Base-by-base conservation (phyloP, 2,329 filamentous ascomycete genomes). In the Hyphodiscus sp. region DNA sequence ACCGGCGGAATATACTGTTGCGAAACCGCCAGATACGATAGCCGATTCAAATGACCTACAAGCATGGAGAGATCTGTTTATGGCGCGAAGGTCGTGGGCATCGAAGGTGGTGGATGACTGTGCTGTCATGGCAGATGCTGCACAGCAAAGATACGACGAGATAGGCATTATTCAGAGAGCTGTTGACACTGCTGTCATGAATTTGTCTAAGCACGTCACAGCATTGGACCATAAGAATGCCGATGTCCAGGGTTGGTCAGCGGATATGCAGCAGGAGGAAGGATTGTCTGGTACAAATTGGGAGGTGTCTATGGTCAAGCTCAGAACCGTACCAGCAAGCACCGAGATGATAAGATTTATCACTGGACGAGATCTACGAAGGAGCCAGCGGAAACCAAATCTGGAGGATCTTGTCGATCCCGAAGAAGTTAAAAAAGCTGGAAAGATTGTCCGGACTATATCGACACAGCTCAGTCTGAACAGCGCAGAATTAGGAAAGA, bases 51-150 rank as follows among this genome's bases (percentile, higher is more conserved):
- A 86, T 56, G 86, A 91, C 58, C 76, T 96, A 52, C 78, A 85
- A 64, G 86, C 91, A 81, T 99, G 94, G 92, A 88, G 90, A 68
- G 82, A 85, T 45, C 76, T 97, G 20, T 96, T 94, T 75, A 86
- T 85, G 69, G 80, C 85, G 54, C 85, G 94, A 55, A 83, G 86
- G 63, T 78, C 80, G 61, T 99, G 94, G 94, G 87, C 91, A 0
- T 73, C 85, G 50, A 77, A 76, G 41, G 73, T 95, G 33, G 78
- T 86, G 7, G 81, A 85, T 23, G 83, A 86, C 61, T 92, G 89
- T 62, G 76, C 76, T 48, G 74, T 74, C 48, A 85, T 90, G 74
- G 82, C 84, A 49, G 73, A 76, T 50, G 72, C 77, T 57, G 78
- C 83, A 19, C 76, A 82, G 63, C 78, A 84, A 52, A 80, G 88